These are phyloP conservation scores for Leishmania guyanensis DNA, from an alignment of 208 protist genomes.

Conservation along the genomic window DNA sequence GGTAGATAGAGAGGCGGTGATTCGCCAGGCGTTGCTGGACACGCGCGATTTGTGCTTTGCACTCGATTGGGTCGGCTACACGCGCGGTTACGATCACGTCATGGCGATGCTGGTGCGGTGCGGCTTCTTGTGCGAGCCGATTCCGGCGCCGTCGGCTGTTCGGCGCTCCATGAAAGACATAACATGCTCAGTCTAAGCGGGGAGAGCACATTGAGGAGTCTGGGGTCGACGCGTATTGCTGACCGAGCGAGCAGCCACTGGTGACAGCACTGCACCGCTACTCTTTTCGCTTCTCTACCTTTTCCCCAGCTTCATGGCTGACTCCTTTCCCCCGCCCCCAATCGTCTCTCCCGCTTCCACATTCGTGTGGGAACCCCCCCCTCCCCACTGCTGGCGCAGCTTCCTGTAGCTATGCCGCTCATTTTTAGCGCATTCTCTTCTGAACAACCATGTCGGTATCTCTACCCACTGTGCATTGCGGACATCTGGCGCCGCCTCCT, in stretches of 20 bases:
- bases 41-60: slow-evolving; percentile 76
- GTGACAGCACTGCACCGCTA: neutral
- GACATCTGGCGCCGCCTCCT: neutral
- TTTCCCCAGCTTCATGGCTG: neutral
- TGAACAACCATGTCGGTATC: neutral
- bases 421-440: neutral
- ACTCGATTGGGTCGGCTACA: slow-evolving; percentile 53
- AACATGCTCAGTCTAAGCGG: neutral
- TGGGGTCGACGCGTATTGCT: neutral
- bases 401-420: neutral
- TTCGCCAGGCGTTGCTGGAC: slow-evolving; percentile 30
- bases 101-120: slow-evolving; percentile 61
- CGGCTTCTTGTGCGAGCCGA: slow-evolving; percentile 39
- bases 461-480: neutral
- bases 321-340: neutral
- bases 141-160: slow-evolving; percentile 54
- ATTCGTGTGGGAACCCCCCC: neutral
- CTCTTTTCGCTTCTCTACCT: neutral
- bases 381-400: neutral
- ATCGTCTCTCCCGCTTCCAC: neutral
- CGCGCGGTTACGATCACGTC: slow-evolving; percentile 51
- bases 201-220: neutral
- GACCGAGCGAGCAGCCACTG: neutral
- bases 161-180: slow-evolving; percentile 36
- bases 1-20: slow-evolving; percentile 3